Conservation (phyloP, 2,329 filamentous ascomycete genomes). For the Colletotrichum echinochloae region DNA sequence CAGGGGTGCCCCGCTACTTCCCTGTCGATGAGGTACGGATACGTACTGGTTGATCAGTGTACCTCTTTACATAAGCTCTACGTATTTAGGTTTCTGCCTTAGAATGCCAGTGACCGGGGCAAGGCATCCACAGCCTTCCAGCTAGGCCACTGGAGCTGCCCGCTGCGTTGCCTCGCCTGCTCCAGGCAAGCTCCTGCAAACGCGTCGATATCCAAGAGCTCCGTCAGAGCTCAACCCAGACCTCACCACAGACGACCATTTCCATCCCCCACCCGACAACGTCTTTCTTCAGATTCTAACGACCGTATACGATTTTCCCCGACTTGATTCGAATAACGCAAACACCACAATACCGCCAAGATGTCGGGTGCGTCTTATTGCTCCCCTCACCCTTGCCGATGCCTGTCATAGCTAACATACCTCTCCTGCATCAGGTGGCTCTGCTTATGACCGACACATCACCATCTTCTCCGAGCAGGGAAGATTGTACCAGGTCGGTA, state of each 20-base stretch:
- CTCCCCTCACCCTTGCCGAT: slow-evolving; percentile 34
- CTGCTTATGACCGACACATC: slow-evolving; percentile 98
- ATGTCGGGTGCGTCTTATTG: slow-evolving; percentile 62
- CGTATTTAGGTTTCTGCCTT: slow-evolving; percentile 46
- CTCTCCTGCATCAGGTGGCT: slow-evolving; percentile 69
- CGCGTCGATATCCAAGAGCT: slow-evolving; percentile 51
- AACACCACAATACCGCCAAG: slow-evolving; percentile 48
- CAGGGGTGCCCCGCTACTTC: slow-evolving; percentile 36
- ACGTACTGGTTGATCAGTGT: slow-evolving; percentile 4
- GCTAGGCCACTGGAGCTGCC: slow-evolving; percentile 45
- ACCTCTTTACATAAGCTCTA: slow-evolving; percentile 27
- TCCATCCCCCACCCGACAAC: slow-evolving; percentile 44
- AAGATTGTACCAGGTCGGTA: slow-evolving; percentile 99
- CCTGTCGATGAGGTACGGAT: neutral
- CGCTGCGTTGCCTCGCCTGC: slow-evolving; percentile 43
- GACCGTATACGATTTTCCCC: slow-evolving; percentile 43
- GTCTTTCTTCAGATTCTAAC: slow-evolving; percentile 22
- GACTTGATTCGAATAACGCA: slow-evolving; percentile 10
- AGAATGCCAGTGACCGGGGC: slow-evolving; percentile 45
- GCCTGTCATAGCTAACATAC: slow-evolving; percentile 46
- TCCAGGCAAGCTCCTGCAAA: slow-evolving; percentile 63
- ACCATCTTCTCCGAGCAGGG: slow-evolving; percentile 99
- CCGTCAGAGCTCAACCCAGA: slow-evolving; percentile 41
- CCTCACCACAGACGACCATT: slow-evolving; percentile 32
- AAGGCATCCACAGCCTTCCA: slow-evolving; percentile 51